Base-by-base conservation (phyloP, 176 grass and related monocot species). In the Bolboschoenus planiculmis region DNA sequence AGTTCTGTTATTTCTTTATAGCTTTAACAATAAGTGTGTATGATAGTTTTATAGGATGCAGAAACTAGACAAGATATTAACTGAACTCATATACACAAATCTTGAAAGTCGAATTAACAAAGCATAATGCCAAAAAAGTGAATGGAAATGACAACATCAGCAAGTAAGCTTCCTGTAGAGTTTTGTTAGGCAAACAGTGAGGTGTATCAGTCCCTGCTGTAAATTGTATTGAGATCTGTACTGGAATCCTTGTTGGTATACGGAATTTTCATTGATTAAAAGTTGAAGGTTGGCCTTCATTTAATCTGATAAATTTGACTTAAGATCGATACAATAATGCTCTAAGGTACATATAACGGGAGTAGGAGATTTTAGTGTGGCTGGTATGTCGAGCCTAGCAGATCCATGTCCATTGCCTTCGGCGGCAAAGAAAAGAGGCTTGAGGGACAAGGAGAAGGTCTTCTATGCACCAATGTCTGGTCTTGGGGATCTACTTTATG, bases 381-480 rank as follows among this genome's bases (percentile, higher is more conserved):
- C 90, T 56, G 92, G 96, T 81, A 24, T 99, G 64, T 90, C 92
- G 34, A 85, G 87, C 88, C 87, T 99, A 73, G 89, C 87, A 58
- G 96, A 99, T 88, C 96, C 96, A 59, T 99, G 96, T 50, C 96
- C 96, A 77, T 88, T 99, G 64, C 96, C 96, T 85, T 99, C 92
- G 56, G 85, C 89, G 76, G 96, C 91, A 77, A 99, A 99, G 88
- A 99, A 95, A 85, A 91, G 85, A 87, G 96, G 96, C 82, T 73
- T 99, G 35, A 86, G 96, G 78, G 96, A 99, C 82, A 99, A 95
- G 85, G 92, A 93, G 84, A 99, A 95, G 83, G 51, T 99, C 35
- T 99, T 99, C 80, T 93, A 99, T 87, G 96, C 96, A 54, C 96
- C 96, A 26, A 95, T 99, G 96, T 95, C 92, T 91, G 96, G 96